phyloP scores from a whole-genome alignment of 192 early-diverging fungal genomes.

The Coemansia sp. region DNA sequence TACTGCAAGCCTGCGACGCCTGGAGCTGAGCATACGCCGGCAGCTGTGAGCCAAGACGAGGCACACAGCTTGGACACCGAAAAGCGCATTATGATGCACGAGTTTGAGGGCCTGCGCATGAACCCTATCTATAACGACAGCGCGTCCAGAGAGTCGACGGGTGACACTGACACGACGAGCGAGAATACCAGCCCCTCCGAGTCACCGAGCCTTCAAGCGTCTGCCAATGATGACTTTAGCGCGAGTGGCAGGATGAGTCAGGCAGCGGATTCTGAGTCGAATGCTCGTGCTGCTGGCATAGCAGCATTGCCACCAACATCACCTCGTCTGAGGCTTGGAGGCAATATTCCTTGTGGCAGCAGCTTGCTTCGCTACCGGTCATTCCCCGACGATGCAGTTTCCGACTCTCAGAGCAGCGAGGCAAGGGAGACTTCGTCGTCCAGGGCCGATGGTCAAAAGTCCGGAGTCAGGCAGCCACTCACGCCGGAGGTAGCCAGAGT shows the following conservation, averaged over 20 bases:
- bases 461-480: conserved; percentile 1
- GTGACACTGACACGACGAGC: conserved; percentile 17
- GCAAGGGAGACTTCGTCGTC: background rate
- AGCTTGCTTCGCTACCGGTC: too few species aligned
- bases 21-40: conserved; percentile 11
- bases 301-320: too few species aligned
- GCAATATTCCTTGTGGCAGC: too few species aligned
- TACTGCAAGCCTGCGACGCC: conserved; percentile 18
- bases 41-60: conserved; percentile 30
- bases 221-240: conserved; percentile 14
- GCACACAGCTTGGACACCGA: conserved; percentile 45
- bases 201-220: conserved; percentile 9
- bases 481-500: conserved; percentile 8
- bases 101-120: conserved; percentile 42
- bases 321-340: too few species aligned
- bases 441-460: background rate
- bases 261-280: background rate
- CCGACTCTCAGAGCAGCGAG: too few species aligned
- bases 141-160: conserved; percentile 28
- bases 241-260: background rate
- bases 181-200: conserved; percentile 11
- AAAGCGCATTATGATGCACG: conserved; percentile 31
- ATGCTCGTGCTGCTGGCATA: too few species aligned
- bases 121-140: conserved; percentile 39
- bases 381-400: too few species aligned